Evolutionary conservation across 1,139 yeast species (phyloP), one percentile per base, ranked within the genome.

Genomic region (Pichia sp.): DNA sequence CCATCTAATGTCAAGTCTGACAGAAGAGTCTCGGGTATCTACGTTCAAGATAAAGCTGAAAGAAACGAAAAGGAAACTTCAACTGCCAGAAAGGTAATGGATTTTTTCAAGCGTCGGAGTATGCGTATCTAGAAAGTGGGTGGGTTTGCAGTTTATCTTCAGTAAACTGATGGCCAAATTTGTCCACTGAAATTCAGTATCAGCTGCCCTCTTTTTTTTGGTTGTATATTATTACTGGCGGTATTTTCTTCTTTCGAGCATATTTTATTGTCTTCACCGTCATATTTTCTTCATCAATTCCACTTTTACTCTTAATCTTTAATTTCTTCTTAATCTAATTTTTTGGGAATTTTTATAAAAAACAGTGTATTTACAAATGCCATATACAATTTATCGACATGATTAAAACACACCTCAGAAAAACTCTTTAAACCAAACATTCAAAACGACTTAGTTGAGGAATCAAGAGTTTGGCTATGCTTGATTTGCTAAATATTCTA

Each of bases 61-160:
- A 51, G 47, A 9, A 22, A 51, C 23, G 64, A 60, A 28, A 79
- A 76, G 58, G 85, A 81, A 60, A 82, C 83, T 34, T 83, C 90
- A 51, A 85, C 91, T 2, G 88, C 91, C 13, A 80, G 83, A 62
- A 83, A 82, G 62, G 91, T 86, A 25, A 82, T 86, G 80, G 91
- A 86, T 66, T 86, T 86, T 66, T 85, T 86, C 71, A 85, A 85
- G 66, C 78, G 93, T 68, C 80, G 89, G 70, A 85, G 91, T 66
- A 79, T 80, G 52, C 63, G 71, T 56, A 66, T 66, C 28, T 66
- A 54, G 55, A 19, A 22, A 23, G 4, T 16, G 23, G 16, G 40
- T 42, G 12, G 10, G 22, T 23, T 18, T 34, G 30, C 19, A 13
- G 7, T 41, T 30, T 44, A 18, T 34, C 28, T 46, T 37, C 34